Conservation (phyloP, 371 early-diverging fungal genomes). For the Rhizopus microsporus region DNA sequence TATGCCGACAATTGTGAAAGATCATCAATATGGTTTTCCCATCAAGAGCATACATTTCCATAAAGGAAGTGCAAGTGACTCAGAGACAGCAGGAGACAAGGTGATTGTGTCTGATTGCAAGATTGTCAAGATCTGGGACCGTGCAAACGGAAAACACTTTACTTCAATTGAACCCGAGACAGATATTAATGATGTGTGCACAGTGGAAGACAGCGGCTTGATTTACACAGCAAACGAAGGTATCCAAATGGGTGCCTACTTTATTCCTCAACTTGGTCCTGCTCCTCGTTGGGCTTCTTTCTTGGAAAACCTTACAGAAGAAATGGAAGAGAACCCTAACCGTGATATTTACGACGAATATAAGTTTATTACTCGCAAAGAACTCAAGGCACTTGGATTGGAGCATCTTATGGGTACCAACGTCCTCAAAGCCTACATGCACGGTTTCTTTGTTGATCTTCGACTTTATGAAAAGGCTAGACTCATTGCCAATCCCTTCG, state of each 20-base stretch:
- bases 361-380: constrained; percentile 94
- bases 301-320: constrained; percentile 97
- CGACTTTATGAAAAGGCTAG: constrained; percentile 95
- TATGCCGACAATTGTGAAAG: constrained; percentile 84
- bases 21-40: constrained; percentile 97
- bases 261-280: constrained; percentile 91
- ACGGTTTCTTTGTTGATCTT: constrained; percentile 96
- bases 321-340: constrained; percentile 92
- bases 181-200: constrained; percentile 93
- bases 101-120: constrained; percentile 90
- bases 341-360: constrained; percentile 94
- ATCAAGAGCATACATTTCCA: constrained; percentile 90
- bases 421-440: constrained; percentile 96
- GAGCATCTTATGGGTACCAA: constrained; percentile 94
- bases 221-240: constrained; percentile 96
- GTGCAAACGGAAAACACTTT: constrained; percentile 76
- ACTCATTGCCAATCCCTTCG: constrained; percentile 95
- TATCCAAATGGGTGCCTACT: constrained; percentile 91
- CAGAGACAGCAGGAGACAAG: constrained; percentile 57
- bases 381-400: constrained; percentile 84
- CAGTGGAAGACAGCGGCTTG: constrained; percentile 86
- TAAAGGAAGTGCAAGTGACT: constrained; percentile 52
- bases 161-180: constrained; percentile 89
- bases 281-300: constrained; percentile 97
- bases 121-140: constrained; percentile 93